These are phyloP conservation scores for Cercospora sp. DNA, from an alignment of 2,329 filamentous ascomycete species.

Conservation along the genomic window DNA sequence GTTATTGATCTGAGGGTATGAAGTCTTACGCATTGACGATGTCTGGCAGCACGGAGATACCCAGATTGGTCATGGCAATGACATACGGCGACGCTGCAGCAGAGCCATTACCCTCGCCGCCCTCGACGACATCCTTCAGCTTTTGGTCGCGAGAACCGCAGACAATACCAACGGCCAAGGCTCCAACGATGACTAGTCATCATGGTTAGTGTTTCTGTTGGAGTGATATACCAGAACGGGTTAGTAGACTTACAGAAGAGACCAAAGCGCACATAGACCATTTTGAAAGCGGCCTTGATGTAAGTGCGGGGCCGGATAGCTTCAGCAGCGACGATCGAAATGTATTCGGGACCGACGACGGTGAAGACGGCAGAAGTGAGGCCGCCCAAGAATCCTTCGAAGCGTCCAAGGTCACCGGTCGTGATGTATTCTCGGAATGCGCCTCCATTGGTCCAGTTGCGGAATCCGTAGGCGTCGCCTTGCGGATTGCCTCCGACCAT, in stretches of 20 bases:
- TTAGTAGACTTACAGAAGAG: constrained; percentile 16
- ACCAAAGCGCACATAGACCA: constrained; percentile 49
- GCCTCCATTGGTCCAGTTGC: constrained; percentile 46
- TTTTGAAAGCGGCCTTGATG: constrained; percentile 53
- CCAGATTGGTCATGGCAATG: constrained; percentile 45
- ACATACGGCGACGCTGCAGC: constrained; percentile 41
- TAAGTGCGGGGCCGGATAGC: constrained; percentile 48
- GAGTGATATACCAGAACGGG: neutral
- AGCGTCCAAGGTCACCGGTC: constrained; percentile 36
- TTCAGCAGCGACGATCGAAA: constrained; percentile 52
- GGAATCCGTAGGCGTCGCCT: constrained; percentile 45
- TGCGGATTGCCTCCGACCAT: constrained; percentile 41
- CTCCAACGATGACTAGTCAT: constrained; percentile 50
- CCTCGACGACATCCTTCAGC: constrained; percentile 31
- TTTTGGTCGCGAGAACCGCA: constrained; percentile 37
- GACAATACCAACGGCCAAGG: constrained; percentile 49
- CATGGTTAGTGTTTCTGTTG: neutral
- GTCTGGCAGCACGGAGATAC: constrained; percentile 47
- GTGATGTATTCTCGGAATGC: constrained; percentile 36
- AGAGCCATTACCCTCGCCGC: constrained; percentile 31
- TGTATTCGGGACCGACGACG: constrained; percentile 51
- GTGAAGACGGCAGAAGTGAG: constrained; percentile 48
- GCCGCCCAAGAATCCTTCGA: constrained; percentile 41
- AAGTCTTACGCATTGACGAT: constrained; percentile 38
- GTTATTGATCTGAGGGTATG: neutral